Conservation (phyloP, 441 rosid genomes). For the Francoa sonchifolia region DNA sequence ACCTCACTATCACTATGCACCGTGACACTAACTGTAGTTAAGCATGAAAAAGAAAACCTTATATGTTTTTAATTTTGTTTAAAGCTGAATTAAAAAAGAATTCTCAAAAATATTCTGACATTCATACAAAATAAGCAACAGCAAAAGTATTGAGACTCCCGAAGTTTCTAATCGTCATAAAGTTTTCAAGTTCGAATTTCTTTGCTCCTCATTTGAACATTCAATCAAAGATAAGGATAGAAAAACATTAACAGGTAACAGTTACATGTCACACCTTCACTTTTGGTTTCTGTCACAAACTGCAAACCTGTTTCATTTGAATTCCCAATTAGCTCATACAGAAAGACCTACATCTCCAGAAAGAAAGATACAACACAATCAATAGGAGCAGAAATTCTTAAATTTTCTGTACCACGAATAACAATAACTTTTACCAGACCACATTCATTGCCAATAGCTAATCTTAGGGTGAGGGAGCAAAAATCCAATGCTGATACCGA, state of each 20-base stretch:
- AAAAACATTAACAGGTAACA: neutral
- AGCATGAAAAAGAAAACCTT: too few species aligned
- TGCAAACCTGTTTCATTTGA: slow-evolving; percentile 34
- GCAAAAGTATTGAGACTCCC: too few species aligned
- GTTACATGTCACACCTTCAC: slow-evolving; percentile 35
- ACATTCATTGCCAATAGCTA: slow-evolving; percentile 66
- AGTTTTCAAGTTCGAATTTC: too few species aligned
- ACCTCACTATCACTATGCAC: too few species aligned
- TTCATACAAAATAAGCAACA: slow-evolving; percentile 6
- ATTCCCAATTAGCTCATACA: slow-evolving; percentile 39
- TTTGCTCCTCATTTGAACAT: too few species aligned
- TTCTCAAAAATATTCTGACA: neutral
- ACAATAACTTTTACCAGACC: slow-evolving; percentile 61
- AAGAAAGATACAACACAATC: slow-evolving; percentile 19
- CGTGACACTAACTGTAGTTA: too few species aligned
- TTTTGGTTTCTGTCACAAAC: slow-evolving; percentile 45
- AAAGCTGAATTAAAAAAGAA: too few species aligned
- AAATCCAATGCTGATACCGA: slow-evolving; percentile 55
- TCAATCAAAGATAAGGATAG: neutral
- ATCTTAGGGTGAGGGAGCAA: slow-evolving; percentile 43
- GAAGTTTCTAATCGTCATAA: too few species aligned
- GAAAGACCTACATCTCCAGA: slow-evolving; percentile 36
- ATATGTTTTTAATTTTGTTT: too few species aligned
- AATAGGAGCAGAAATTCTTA: too few species aligned
- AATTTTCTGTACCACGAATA: too few species aligned